Percentiles rank a stretch among this genome's conserved stretches.
phyloP scores from a whole-genome alignment of 2,329 filamentous ascomycete genomes.

The Fonsecaea multimorphosa region DNA sequence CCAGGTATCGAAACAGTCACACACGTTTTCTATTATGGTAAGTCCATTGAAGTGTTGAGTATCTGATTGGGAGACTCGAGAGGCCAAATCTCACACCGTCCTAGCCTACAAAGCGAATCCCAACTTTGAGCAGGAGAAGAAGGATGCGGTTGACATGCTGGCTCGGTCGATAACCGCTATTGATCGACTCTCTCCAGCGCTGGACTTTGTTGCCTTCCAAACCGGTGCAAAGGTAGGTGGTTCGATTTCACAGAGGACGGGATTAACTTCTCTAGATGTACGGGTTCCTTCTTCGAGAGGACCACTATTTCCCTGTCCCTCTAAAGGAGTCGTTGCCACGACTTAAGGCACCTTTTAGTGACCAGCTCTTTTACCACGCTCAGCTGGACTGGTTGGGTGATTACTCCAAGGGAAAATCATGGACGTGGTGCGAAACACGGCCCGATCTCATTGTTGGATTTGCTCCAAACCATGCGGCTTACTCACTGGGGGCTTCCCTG shows the following conservation, averaged over 20 bases:
- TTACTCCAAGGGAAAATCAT: slow-evolving; percentile 40
- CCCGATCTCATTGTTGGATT: slow-evolving; percentile 45
- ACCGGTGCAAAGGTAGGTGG: slow-evolving; percentile 20
- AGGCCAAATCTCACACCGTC: neutral
- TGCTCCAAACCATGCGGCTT: slow-evolving; percentile 42
- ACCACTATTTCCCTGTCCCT: slow-evolving; percentile 34
- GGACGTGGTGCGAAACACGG: slow-evolving; percentile 47
- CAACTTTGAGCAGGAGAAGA: slow-evolving; percentile 23
- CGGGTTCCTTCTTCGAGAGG: slow-evolving; percentile 22
- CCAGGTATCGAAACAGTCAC: slow-evolving; percentile 47
- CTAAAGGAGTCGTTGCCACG: slow-evolving; percentile 43
- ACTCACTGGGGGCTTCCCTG: slow-evolving; percentile 42
- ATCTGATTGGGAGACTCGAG: neutral
- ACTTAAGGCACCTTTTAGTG: slow-evolving; percentile 41
- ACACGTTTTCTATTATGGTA: slow-evolving; percentile 45
- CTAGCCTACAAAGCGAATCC: slow-evolving; percentile 26
- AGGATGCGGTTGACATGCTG: slow-evolving; percentile 26
- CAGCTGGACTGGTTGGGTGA: slow-evolving; percentile 38
- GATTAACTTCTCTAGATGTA: slow-evolving; percentile 14
- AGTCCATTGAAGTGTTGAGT: neutral
- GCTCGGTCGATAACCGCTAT: slow-evolving; percentile 19
- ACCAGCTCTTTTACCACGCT: slow-evolving; percentile 44
- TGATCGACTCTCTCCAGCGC: slow-evolving; percentile 16
- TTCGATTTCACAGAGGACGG: neutral
- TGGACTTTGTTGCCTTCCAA: slow-evolving; percentile 24